Percentiles rank a stretch among this genome's conserved stretches.
Evolutionary conservation across 495 filamentous ascomycete species (phyloP).

Genomic region (Talaromyces thailandensis): DNA sequence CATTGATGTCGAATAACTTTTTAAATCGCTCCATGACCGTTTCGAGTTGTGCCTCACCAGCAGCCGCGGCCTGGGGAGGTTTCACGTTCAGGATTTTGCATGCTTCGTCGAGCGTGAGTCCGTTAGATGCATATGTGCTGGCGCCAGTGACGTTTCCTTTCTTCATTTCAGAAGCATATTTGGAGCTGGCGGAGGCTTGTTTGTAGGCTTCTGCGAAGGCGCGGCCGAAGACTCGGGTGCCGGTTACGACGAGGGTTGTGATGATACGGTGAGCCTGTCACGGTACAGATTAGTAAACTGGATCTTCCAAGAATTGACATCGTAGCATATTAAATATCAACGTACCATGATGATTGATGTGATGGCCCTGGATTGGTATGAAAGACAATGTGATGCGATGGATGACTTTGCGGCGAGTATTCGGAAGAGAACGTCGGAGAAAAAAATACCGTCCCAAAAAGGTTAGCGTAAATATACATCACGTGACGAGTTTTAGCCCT

Average conservation of each 20-base stretch:
- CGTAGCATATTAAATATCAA: not conserved
- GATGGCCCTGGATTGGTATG: not conserved
- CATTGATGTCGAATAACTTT: slow-evolving; percentile 85
- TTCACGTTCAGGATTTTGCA: slow-evolving; percentile 97
- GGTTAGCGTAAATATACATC: not conserved
- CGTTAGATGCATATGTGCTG: slow-evolving; percentile 49
- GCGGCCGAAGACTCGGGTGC: slow-evolving; percentile 82
- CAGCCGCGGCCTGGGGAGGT: slow-evolving; percentile 52
- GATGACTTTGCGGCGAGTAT: not conserved
- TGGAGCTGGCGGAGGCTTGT: slow-evolving; percentile 77
- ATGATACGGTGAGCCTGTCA: slow-evolving; percentile 90
- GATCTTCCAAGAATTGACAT: not conserved
- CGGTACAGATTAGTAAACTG: not conserved
- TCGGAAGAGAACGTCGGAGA: slow-evolving; percentile 1
- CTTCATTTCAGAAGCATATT: slow-evolving; percentile 63
- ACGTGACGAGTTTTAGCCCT: not conserved
- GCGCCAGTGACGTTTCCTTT: slow-evolving; percentile 35
- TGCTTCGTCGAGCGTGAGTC: slow-evolving; percentile 88
- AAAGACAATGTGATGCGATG: not conserved
- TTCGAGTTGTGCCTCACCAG: slow-evolving; percentile 65
- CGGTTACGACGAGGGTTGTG: slow-evolving; percentile 83
- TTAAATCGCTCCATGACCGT: slow-evolving; percentile 81
- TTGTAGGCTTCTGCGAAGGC: slow-evolving; percentile 88
- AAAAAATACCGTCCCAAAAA: not conserved
- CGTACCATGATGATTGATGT: slow-evolving; percentile 2